Conservation (phyloP, 2,329 filamentous ascomycete species). For the Pseudodiploospora longispora region DNA sequence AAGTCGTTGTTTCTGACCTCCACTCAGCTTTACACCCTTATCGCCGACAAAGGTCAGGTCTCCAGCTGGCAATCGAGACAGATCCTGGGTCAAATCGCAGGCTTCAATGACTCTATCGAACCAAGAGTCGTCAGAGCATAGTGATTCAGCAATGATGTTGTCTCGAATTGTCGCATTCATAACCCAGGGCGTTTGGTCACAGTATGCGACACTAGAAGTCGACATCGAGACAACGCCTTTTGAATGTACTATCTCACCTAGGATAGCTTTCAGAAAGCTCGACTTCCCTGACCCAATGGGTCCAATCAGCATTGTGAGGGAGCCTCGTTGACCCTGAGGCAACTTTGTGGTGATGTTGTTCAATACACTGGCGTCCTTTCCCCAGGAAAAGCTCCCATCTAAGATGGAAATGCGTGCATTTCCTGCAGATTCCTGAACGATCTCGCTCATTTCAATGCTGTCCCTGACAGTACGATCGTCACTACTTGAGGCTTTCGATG, state of each 20-base stretch:
- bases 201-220: constrained; percentile 19
- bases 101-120: constrained; percentile 24
- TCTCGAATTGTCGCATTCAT: constrained; percentile 25
- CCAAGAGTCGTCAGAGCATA: constrained; percentile 20
- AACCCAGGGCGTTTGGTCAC: constrained; percentile 24
- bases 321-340: constrained; percentile 12
- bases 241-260: constrained; percentile 18
- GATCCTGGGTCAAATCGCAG: constrained; percentile 25
- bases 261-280: constrained; percentile 21
- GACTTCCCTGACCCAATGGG: constrained; percentile 26
- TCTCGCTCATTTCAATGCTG: constrained; percentile 5
- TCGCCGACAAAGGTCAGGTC: constrained; percentile 20
- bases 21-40: constrained; percentile 25
- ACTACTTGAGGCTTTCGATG: background rate
- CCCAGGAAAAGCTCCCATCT: constrained; percentile 20
- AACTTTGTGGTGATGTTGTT: constrained; percentile 16
- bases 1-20: constrained; percentile 27
- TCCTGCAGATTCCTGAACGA: constrained; percentile 2
- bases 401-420: constrained; percentile 12
- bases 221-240: constrained; percentile 16
- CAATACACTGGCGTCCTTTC: constrained; percentile 15
- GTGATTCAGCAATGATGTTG: constrained; percentile 26
- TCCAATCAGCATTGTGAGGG: constrained; percentile 21
- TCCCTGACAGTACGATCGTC: constrained; percentile 1
- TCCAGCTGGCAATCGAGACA: constrained; percentile 15